Percentiles rank a stretch among this genome's conserved stretches.
These are phyloP conservation scores for Ochromonas danica DNA, from an alignment of 108 stramenopile species.

Conservation along the genomic window DNA sequence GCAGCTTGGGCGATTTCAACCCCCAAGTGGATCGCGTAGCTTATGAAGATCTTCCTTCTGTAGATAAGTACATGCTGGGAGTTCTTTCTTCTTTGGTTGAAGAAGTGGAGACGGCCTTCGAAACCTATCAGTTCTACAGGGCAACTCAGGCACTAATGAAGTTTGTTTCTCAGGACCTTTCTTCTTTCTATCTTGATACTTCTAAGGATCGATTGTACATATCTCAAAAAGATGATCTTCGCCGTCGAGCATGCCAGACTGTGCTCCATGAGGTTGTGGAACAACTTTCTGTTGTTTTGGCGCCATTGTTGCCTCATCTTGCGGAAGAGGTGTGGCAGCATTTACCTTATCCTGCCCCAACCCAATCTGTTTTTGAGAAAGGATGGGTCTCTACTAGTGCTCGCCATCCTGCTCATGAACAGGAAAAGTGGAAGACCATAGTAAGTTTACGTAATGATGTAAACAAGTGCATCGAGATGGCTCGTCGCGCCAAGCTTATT, in stretches of 20 bases:
- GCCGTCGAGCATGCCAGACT: constrained; percentile 84
- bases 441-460: constrained; percentile 37
- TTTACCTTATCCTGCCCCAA: constrained; percentile 25
- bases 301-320: constrained; percentile 92
- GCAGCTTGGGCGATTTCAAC: constrained; percentile 83
- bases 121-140: constrained; percentile 73
- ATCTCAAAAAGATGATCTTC: constrained; percentile 71
- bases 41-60: constrained; percentile 62
- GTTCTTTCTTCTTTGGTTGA: constrained; percentile 67
- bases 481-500: constrained; percentile 35
- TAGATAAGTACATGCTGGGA: constrained; percentile 95
- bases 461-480: constrained; percentile 48
- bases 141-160: constrained; percentile 76
- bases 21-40: constrained; percentile 67
- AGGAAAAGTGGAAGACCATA: constrained; percentile 39
- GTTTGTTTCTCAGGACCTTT: constrained; percentile 84
- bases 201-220: constrained; percentile 96
- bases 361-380: constrained; percentile 44
- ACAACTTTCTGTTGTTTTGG: constrained; percentile 74
- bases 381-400: constrained; percentile 36
- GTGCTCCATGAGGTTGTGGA: constrained; percentile 76
- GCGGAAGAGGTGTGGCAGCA: constrained; percentile 94
- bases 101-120: constrained; percentile 80
- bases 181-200: constrained; percentile 93
- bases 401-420: constrained; percentile 32